These are phyloP conservation scores for Marvania coccoides DNA, from an alignment of 139 green algal species.

Conservation along the genomic window DNA sequence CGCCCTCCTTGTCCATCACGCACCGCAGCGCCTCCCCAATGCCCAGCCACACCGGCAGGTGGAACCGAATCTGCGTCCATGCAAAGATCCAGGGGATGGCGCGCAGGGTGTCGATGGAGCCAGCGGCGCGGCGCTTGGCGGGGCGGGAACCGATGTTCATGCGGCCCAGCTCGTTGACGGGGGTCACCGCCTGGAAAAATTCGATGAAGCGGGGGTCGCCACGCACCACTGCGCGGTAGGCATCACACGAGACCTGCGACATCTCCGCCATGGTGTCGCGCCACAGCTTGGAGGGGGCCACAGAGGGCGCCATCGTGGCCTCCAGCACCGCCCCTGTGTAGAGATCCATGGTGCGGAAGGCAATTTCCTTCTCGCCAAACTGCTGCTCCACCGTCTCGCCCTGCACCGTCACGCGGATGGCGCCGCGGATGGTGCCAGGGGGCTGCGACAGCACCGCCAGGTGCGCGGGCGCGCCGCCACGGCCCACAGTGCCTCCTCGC, in stretches of 20 bases:
- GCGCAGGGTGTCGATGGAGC: slow-evolving; percentile 83
- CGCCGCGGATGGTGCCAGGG: slow-evolving; percentile 73
- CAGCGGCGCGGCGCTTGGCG: slow-evolving; percentile 59
- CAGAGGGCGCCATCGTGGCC: slow-evolving; percentile 57
- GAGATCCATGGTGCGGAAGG: slow-evolving; percentile 70
- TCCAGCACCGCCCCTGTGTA: slow-evolving; percentile 84
- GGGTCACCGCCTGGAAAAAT: slow-evolving; percentile 88
- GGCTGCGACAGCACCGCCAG: slow-evolving; percentile 93
- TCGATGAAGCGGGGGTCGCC: slow-evolving; percentile 66
- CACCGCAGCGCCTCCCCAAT: slow-evolving; percentile 80
- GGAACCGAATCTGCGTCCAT: slow-evolving; percentile 94
- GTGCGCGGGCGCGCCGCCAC: slow-evolving; percentile 89
- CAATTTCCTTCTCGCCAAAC: slow-evolving; percentile 65
- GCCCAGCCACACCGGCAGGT: slow-evolving; percentile 96
- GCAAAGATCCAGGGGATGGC: slow-evolving; percentile 99
- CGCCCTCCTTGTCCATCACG: slow-evolving; percentile 34
- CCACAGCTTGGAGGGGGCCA: slow-evolving; percentile 34
- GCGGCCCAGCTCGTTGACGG: slow-evolving; percentile 87
- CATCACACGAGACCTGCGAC: slow-evolving; percentile 48
- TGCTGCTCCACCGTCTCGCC: slow-evolving; percentile 76
- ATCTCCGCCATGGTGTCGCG: slow-evolving; percentile 74
- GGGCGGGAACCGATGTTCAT: slow-evolving; percentile 95
- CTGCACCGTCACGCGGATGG: slow-evolving; percentile 89
- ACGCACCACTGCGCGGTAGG: slow-evolving; percentile 57
- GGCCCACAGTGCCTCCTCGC: slow-evolving; percentile 86